Conservation (phyloP, 352 stramenopile species). For the Phytophthora citricola region DNA sequence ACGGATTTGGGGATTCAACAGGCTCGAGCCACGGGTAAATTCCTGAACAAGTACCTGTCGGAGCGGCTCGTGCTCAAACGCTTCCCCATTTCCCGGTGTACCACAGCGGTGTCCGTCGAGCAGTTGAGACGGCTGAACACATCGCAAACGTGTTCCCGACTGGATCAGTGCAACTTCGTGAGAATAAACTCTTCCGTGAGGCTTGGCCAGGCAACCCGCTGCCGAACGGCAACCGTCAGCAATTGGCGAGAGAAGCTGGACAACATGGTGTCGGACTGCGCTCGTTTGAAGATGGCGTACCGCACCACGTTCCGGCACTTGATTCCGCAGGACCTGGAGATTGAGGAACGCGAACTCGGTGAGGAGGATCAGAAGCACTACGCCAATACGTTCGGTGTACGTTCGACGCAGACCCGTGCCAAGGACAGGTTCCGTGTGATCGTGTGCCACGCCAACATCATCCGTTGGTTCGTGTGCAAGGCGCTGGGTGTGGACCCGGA, state of each 20-base stretch:
- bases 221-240: slow-evolving; percentile 68
- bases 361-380: slow-evolving; percentile 59
- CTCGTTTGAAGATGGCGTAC: slow-evolving; percentile 68
- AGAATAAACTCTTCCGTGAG: slow-evolving; percentile 78
- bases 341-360: slow-evolving; percentile 52
- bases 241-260: slow-evolving; percentile 73
- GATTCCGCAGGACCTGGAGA: slow-evolving; percentile 65
- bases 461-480: slow-evolving; percentile 77
- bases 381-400: slow-evolving; percentile 52
- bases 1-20: slow-evolving; percentile 64
- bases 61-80: slow-evolving; percentile 61
- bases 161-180: slow-evolving; percentile 44
- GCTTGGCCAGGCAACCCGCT: slow-evolving; percentile 72
- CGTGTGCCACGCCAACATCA: slow-evolving; percentile 77
- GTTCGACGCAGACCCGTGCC: slow-evolving; percentile 43
- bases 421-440: slow-evolving; percentile 63
- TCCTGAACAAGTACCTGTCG: slow-evolving; percentile 56
- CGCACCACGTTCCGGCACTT: slow-evolving; percentile 75
- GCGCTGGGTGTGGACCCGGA: slow-evolving; percentile 68
- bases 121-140: slow-evolving; percentile 57
- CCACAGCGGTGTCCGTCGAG: slow-evolving; percentile 62
- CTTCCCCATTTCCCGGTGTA: slow-evolving; percentile 63
- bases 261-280: slow-evolving; percentile 77
- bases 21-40: slow-evolving; percentile 51
- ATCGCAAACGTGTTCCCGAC: slow-evolving; percentile 52